Evolutionary conservation across 192 early-diverging fungal genomes (phyloP), one percentile per base, ranked within the genome.

Genomic region (Mortierella claussenii): DNA sequence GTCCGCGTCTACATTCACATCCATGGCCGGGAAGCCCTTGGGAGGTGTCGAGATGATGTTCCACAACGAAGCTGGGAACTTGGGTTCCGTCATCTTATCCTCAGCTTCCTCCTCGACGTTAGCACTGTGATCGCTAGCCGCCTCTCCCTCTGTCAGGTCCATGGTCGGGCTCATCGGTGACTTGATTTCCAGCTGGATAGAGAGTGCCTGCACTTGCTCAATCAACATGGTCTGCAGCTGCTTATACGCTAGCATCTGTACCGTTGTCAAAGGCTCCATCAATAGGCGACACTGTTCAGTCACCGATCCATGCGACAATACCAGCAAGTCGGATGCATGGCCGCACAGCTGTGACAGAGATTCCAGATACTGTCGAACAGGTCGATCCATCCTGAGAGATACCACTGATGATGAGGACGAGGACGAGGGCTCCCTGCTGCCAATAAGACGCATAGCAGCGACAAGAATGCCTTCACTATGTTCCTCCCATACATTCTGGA

Each of bases 1-100:
- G 24, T 76, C 73, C 0, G 73, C 65, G 37, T 76, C 73, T 2
- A 76, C 73, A 40, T 76, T 40, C 18, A 76, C 73, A 67, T 76
- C 73, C 52, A 76, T 60, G 21, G 73, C 73, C 18, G 73, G 73
- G 64, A 76, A 76, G 27, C 73, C 73, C 5, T 42, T 46, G 20
- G 63, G 73, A 26, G 65, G 73, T 52, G 55, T 76, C 1, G 59
- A 57, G 40, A 76, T 65, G 45, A 76, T 76, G 24, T 24, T 17
- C 73, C 73, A 76, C 10, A 76, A 59, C 17, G 73, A 67, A 11
- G 30, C 51, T 18, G 73, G 73, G 65, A 76, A 76, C 62, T 67
- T 76, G 24, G 64, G 58, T 18, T 53, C 43, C 0, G 59, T 61
- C 73, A 76, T 76, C 59, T 76, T 67, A 46, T 76, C 73, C 0